These are phyloP conservation scores for Pyricularia pennisetigena DNA, from an alignment of 2,329 filamentous ascomycete genomes.

Conservation along the genomic window DNA sequence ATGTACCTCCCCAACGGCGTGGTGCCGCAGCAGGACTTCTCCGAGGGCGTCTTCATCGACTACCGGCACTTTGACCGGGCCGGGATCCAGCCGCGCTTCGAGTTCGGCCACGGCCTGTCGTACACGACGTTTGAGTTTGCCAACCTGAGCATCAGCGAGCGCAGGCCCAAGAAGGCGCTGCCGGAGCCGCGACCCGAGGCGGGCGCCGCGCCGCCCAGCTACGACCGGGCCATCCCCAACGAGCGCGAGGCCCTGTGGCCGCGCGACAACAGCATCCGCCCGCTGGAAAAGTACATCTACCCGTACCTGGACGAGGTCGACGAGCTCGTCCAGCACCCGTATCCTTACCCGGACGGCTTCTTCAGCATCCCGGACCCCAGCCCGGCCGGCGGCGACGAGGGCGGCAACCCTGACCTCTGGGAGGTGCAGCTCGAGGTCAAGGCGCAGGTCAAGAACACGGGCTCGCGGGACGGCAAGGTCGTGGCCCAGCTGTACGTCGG, in stretches of 20 bases:
- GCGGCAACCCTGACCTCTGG: slow-evolving; percentile 59
- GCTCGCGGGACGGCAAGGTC: slow-evolving; percentile 27
- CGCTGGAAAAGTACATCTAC: slow-evolving; percentile 61
- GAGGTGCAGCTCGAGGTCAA: slow-evolving; percentile 39
- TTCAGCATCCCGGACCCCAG: slow-evolving; percentile 38
- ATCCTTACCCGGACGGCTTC: slow-evolving; percentile 48
- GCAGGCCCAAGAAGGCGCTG: slow-evolving; percentile 34
- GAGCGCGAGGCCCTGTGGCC: slow-evolving; percentile 52
- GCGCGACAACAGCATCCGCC: slow-evolving; percentile 35
- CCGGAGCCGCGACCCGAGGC: slow-evolving; percentile 27
- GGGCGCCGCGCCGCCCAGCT: slow-evolving; percentile 38
- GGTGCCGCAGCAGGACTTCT: slow-evolving; percentile 73
- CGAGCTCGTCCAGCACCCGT: slow-evolving; percentile 26
- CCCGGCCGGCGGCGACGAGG: slow-evolving; percentile 58
- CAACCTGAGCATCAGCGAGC: slow-evolving; percentile 34
- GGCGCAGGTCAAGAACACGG: slow-evolving; percentile 44
- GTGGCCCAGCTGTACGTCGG: slow-evolving; percentile 38
- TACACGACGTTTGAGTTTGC: slow-evolving; percentile 66
- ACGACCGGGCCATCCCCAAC: slow-evolving; percentile 43
- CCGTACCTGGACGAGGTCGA: slow-evolving; percentile 51
- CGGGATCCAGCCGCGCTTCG: slow-evolving; percentile 64
- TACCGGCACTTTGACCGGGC: slow-evolving; percentile 82
- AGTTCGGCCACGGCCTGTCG: slow-evolving; percentile 78
- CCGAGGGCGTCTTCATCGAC: slow-evolving; percentile 77
- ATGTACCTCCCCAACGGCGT: slow-evolving; percentile 60